Evolutionary conservation across 2,329 filamentous ascomycete genomes (phyloP), one percentile per base, ranked within the genome.

Genomic region (Lomentospora prolificans): DNA sequence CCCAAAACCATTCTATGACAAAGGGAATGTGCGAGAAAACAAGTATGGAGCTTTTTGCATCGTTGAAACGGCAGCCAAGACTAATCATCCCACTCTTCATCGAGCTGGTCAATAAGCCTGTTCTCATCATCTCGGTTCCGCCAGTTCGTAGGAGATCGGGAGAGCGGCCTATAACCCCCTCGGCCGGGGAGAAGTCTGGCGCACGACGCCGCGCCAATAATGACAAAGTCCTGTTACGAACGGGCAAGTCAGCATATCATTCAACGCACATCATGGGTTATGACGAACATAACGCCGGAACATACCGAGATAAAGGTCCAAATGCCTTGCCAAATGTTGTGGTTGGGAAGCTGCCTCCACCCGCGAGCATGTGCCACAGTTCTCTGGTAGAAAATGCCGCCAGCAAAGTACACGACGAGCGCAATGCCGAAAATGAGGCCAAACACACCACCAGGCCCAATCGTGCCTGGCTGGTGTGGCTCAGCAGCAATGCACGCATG

Each of bases 291-390:
- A 60, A 70, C 73, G 67, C 62, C 72, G 58, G 69, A 58, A 75
- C 80, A 75, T 80, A 94, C 92, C 77, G 80, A 86, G 64, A 96
- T 72, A 68, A 96, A 95, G 62, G 80, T 84, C 72, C 88, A 85
- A 59, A 96, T 88, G 55, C 90, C 86, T 28, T 89, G 85, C 94
- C 94, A 99, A 62, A 96, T 80, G 63, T 82, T 84, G 73, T 94
- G 96, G 72, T 99, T 97, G 55, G 94, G 94, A 62, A 96, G 75
- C 70, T 99, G 94, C 62, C 89, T 83, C 94, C 92, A 97, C 51
- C 94, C 94, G 59, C 94, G 81, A 63, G 95, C 90, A 68, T 99
- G 89, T 71, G 91, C 86, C 57, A 99, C 91, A 30, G 90, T 95
- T 58, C 94, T 84, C 70, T 96, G 92, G 75, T 97, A 99, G 60